These are phyloP conservation scores for Besnoitia besnoiti DNA, from an alignment of 169 alveolate species.

Conservation along the genomic window DNA sequence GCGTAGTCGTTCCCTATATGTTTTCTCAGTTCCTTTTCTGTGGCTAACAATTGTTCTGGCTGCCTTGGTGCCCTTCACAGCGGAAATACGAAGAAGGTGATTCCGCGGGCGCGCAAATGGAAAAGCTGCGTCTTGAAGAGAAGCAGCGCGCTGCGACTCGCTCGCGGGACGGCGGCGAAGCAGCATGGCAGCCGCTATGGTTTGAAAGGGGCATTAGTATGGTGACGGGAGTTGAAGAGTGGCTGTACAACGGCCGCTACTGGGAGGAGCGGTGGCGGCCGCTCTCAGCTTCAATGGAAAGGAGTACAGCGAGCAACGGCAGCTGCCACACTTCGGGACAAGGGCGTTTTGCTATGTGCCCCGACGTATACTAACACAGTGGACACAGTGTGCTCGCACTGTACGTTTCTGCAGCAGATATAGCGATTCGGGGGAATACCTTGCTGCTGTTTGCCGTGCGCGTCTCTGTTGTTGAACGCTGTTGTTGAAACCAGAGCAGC, in stretches of 20 bases:
- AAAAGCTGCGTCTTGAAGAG: slow-evolving; percentile 93
- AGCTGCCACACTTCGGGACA: neutral
- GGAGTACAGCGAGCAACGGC: neutral
- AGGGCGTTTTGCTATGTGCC: neutral
- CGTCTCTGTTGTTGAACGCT: too few species aligned
- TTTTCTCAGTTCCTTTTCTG: neutral
- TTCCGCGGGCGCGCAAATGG: slow-evolving; percentile 88
- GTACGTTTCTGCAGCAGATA: too few species aligned
- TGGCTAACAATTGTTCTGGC: neutral
- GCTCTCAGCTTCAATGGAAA: neutral
- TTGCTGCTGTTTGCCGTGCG: too few species aligned
- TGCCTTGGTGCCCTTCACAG: slow-evolving; percentile 63
- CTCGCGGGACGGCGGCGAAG: neutral
- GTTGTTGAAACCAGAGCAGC: too few species aligned
- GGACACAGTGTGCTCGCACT: too few species aligned
- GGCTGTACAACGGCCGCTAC: slow-evolving; percentile 43
- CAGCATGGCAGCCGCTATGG: slow-evolving; percentile 23
- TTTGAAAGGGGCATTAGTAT: neutral
- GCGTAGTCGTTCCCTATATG: too few species aligned
- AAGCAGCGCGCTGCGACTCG: slow-evolving; percentile 81
- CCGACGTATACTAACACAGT: neutral
- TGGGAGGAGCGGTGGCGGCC: slow-evolving; percentile 13
- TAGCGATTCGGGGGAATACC: too few species aligned
- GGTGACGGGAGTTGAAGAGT: slow-evolving; percentile 5
- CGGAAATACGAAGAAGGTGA: slow-evolving; percentile 94